Conservation (phyloP, 106 monocot species). For the Dactylorhiza incarnata region DNA sequence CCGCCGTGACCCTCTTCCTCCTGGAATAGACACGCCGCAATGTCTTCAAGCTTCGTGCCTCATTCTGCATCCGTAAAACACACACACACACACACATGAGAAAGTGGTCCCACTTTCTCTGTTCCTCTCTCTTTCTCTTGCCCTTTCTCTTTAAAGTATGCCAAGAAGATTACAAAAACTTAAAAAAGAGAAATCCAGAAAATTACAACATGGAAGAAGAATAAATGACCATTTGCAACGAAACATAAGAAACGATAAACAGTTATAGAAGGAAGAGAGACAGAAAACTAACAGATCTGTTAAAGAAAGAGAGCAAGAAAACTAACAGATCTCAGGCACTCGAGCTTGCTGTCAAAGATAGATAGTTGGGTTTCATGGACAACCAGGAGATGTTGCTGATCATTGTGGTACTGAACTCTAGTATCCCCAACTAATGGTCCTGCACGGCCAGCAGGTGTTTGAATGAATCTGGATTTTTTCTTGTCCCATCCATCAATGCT, state of each 20-base stretch:
- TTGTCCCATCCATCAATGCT: constrained; percentile 99
- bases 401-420: constrained; percentile 95
- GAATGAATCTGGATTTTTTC: constrained; percentile 77
- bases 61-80: too few relatives aligned
- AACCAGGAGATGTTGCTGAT: constrained; percentile 83
- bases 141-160: background rate
- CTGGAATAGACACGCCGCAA: too few relatives aligned
- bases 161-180: background rate
- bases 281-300: constrained; percentile 45
- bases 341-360: constrained; percentile 87
- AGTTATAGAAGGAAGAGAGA: constrained; percentile 1
- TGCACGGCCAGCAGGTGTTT: constrained; percentile 51
- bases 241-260: background rate
- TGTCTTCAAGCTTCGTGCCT: too few relatives aligned
- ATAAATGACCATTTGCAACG: background rate
- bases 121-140: too few relatives aligned
- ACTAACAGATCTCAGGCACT: constrained; percentile 75
- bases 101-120: too few relatives aligned
- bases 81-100: too few relatives aligned
- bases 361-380: constrained; percentile 87
- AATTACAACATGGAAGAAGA: background rate
- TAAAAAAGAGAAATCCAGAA: background rate
- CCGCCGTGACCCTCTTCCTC: too few relatives aligned
- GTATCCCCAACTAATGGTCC: constrained; percentile 78
- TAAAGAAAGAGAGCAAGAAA: background rate